phyloP scores from a whole-genome alignment of 345 rosid genomes.

The Melastoma malabathricum region DNA sequence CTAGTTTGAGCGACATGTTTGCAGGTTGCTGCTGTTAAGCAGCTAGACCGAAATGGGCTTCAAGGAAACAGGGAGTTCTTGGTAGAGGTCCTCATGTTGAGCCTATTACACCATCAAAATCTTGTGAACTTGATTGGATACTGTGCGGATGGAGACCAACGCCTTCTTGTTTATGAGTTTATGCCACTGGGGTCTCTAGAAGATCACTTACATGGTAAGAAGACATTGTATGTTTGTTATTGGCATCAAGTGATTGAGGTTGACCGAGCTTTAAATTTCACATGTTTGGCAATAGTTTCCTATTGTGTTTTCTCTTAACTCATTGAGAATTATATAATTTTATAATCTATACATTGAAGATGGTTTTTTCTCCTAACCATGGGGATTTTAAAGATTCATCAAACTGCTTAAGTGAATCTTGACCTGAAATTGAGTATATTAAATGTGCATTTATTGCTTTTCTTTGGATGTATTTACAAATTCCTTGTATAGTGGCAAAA shows the following conservation, averaged over 20 bases:
- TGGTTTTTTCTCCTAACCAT: too few relatives aligned
- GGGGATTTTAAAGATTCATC: too few relatives aligned
- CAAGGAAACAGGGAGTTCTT: slow-evolving; percentile 98
- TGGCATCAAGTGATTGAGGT: too few relatives aligned
- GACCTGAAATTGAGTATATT: too few relatives aligned
- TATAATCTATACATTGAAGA: too few relatives aligned
- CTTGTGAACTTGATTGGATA: slow-evolving; percentile 94
- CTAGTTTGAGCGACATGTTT: slow-evolving; percentile 8
- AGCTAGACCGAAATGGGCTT: slow-evolving; percentile 83
- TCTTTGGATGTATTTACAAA: too few relatives aligned
- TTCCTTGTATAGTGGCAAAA: too few relatives aligned
- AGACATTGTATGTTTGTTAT: not conserved
- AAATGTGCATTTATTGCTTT: too few relatives aligned
- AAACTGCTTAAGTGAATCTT: too few relatives aligned
- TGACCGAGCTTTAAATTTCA: not conserved
- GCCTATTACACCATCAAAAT: slow-evolving; percentile 86
- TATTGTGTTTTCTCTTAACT: too few relatives aligned
- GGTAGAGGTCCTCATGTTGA: slow-evolving; percentile 96
- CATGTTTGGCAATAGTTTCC: too few relatives aligned
- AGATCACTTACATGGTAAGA: slow-evolving; percentile 93
- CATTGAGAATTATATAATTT: too few relatives aligned
- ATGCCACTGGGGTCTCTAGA: slow-evolving; percentile 94
- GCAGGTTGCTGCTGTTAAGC: slow-evolving; percentile 94
- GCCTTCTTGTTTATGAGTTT: slow-evolving; percentile 90
- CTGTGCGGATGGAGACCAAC: slow-evolving; percentile 97